These are phyloP conservation scores for Barnettozyma salicaria DNA, from an alignment of 805 yeast genomes.

Conservation along the genomic window DNA sequence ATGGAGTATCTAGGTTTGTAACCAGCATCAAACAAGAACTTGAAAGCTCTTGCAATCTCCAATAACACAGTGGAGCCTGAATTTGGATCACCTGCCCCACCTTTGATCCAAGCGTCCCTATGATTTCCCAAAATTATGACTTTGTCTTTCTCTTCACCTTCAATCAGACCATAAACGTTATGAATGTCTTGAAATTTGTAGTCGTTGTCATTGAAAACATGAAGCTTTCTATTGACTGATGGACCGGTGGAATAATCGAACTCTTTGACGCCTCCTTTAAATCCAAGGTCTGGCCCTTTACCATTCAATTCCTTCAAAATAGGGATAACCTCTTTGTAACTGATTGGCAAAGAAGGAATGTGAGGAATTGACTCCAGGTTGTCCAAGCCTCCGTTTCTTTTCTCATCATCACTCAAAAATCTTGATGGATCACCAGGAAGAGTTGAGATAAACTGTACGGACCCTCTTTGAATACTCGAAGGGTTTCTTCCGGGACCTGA, in stretches of 20 bases:
- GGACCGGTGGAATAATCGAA: constrained; percentile 52
- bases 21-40: constrained; percentile 44
- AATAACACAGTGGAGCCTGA: constrained; percentile 61
- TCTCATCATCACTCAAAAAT: constrained; percentile 43
- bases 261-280: constrained; percentile 40
- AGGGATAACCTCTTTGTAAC: constrained; percentile 57
- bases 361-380: constrained; percentile 48
- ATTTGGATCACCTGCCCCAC: constrained; percentile 78
- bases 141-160: constrained; percentile 47
- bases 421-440: constrained; percentile 72
- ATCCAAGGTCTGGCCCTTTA: constrained; percentile 45
- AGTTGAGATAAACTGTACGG: constrained; percentile 54
- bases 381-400: constrained; percentile 47
- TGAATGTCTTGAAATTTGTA: constrained; percentile 55
- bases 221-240: constrained; percentile 35
- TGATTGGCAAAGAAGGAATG: constrained; percentile 69
- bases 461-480: constrained; percentile 69
- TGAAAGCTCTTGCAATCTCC: constrained; percentile 57
- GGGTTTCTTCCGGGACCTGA: constrained; percentile 76
- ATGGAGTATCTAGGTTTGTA: constrained; percentile 67
- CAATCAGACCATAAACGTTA: constrained; percentile 57
- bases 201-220: constrained; percentile 55
- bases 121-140: constrained; percentile 68
- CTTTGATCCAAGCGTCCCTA: constrained; percentile 75
- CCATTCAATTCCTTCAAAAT: constrained; percentile 55